Evolutionary conservation across 768 basidiomycete genomes (phyloP), one percentile per base, ranked within the genome.

Genomic region (Trametes meyenii): DNA sequence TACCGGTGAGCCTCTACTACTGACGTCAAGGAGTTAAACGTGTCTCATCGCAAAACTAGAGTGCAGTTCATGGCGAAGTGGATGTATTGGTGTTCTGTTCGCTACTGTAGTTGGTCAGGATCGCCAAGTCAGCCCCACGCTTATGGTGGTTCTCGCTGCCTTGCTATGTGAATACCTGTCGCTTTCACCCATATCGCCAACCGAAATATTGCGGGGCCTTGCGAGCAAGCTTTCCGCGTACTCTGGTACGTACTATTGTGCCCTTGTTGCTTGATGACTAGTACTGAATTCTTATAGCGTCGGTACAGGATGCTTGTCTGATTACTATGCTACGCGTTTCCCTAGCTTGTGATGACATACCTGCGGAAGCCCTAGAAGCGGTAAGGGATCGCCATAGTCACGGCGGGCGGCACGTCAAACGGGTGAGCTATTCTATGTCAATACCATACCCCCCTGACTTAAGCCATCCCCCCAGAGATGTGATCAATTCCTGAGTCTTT

Each of bases 281-380:
- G 23, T 6, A 1, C 8, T 26, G 4, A 3, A 48, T n/a, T 35
- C 50, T 21, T 48, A 23, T 62, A 93, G 91, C 82, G 36, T 77
- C 86, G 29, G 83, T 93, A 8, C 88, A 90, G 69, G 92, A 94
- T 60, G 85, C 85, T 4, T 85, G 84, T 61, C 73, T 94, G 33
- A 70, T 93, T 35, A 80, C 86, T 3, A 89, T 94, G 86, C 73
- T 92, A 38, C 81, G 90, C 55, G 63, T 92, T 33, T 77, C 82
- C 50, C 83, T 81, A 2, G 81, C 85, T 19, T 87, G 85, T 66
- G 80, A 83, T 11, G 75, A 80, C 23, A 69, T 88, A 12, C 82
- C 87, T 3, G 69, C 76, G 19, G 74, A 81, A 6, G 77, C 84
- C 23, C 64, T 76, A 14, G 71, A 70, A 23, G 64, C 69, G 14